A percentile compares a stretch with the other conserved stretches of the same genome.
Conservation (phyloP, 2,329 filamentous ascomycete species). For the Aspergillus sojae region DNA sequence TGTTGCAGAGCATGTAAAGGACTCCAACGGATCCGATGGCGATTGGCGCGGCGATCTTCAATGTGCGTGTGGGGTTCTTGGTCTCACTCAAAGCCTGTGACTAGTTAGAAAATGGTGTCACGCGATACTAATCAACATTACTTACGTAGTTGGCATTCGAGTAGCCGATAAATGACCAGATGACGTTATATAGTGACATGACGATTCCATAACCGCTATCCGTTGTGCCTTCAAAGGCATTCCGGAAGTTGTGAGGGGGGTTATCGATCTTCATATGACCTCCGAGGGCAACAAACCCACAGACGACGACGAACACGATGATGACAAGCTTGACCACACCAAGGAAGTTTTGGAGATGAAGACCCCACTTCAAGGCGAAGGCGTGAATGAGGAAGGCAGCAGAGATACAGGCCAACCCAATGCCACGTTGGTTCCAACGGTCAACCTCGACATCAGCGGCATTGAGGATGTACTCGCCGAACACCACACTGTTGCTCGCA, state of each 20-base stretch:
- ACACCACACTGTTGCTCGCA: slow-evolving; percentile 55
- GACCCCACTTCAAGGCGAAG: slow-evolving; percentile 49
- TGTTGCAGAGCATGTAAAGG: slow-evolving; percentile 60
- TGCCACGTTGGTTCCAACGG: slow-evolving; percentile 54
- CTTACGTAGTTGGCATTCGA: slow-evolving; percentile 64
- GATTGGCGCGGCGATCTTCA: slow-evolving; percentile 59
- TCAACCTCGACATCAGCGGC: slow-evolving; percentile 45
- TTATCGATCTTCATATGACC: slow-evolving; percentile 40
- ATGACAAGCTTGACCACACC: slow-evolving; percentile 55
- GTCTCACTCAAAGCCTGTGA: slow-evolving; percentile 55
- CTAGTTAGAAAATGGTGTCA: slow-evolving; percentile 20
- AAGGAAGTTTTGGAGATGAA: slow-evolving; percentile 53
- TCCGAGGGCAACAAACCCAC: slow-evolving; percentile 44
- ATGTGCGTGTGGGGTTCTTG: slow-evolving; percentile 58
- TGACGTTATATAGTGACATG: slow-evolving; percentile 63
- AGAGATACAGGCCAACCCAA: slow-evolving; percentile 53
- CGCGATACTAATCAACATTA: neutral
- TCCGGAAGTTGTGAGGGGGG: slow-evolving; percentile 39
- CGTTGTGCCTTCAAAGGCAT: slow-evolving; percentile 43
- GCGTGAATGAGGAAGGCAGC: slow-evolving; percentile 53
- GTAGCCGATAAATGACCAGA: slow-evolving; percentile 64
- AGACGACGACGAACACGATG: slow-evolving; percentile 50
- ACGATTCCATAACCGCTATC: slow-evolving; percentile 53
- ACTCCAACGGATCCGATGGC: slow-evolving; percentile 58
- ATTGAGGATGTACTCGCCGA: slow-evolving; percentile 56